These are phyloP conservation scores for Termitomyces sp. DNA, from an alignment of 768 basidiomycete genomes.

Conservation along the genomic window DNA sequence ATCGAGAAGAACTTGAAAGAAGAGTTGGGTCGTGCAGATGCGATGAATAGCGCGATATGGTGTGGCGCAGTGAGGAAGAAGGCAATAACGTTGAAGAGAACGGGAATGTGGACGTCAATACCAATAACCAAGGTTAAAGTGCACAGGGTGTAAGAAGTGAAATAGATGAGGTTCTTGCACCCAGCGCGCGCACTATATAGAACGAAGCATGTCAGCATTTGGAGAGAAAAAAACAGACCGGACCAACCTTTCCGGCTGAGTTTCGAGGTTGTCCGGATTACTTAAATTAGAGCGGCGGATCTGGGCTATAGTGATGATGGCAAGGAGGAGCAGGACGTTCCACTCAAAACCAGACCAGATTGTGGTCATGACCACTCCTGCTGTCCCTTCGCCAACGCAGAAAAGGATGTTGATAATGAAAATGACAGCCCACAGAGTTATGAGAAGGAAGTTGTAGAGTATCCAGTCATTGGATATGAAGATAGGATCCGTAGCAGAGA, in stretches of 20 bases:
- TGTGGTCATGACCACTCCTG: constrained; percentile 6
- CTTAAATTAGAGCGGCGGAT: not conserved
- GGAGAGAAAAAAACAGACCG: not conserved
- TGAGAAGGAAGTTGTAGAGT: too few species aligned
- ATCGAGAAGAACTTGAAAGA: constrained; percentile 3
- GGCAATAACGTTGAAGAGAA: too few species aligned
- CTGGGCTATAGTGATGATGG: not conserved
- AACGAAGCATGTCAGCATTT: not conserved
- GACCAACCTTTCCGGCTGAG: not conserved
- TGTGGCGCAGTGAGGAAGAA: too few species aligned
- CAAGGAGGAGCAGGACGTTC: constrained; percentile 7
- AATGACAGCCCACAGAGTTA: too few species aligned
- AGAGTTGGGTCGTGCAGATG: not conserved
- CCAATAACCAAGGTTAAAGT: too few species aligned
- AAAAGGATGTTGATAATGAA: not conserved
- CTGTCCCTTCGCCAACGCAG: constrained; percentile 3
- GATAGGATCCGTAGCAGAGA: too few species aligned
- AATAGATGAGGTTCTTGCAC: too few species aligned
- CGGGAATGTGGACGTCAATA: too few species aligned
- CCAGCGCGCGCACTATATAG: too few species aligned
- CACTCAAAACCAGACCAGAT: constrained; percentile 2
- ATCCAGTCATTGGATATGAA: too few species aligned
- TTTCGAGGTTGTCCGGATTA: not conserved
- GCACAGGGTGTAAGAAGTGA: too few species aligned
- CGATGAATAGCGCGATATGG: too few species aligned